Conservation (phyloP, 176 grass and related monocot species). For the Carex scoparia region DNA sequence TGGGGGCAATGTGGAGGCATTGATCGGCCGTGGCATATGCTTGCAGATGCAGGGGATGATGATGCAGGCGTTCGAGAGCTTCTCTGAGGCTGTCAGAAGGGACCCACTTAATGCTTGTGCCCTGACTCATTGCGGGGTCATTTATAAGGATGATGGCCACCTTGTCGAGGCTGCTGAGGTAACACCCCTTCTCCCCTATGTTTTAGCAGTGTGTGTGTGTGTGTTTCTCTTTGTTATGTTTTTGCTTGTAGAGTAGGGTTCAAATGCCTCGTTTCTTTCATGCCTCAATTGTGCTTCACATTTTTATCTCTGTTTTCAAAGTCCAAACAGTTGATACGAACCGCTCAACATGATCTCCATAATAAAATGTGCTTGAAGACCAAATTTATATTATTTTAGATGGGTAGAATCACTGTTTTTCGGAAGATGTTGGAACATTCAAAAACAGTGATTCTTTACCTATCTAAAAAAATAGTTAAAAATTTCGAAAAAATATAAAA, state of each 20-base stretch:
- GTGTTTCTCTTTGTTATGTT: neutral
- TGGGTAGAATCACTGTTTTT: too few species aligned
- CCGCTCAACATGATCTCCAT: too few species aligned
- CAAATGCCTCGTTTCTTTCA: too few species aligned
- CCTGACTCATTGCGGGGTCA: slow-evolving; percentile 88
- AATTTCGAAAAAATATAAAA: too few species aligned
- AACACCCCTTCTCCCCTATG: slow-evolving; percentile 5
- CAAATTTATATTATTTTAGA: too few species aligned
- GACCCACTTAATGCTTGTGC: slow-evolving; percentile 76
- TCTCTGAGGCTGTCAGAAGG: slow-evolving; percentile 52
- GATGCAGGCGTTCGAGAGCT: slow-evolving; percentile 59
- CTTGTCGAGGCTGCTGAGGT: slow-evolving; percentile 91
- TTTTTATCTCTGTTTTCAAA: too few species aligned
- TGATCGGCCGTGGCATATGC: slow-evolving; percentile 91
- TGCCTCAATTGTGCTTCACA: too few species aligned
- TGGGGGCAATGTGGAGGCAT: slow-evolving; percentile 66
- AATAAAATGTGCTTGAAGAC: too few species aligned
- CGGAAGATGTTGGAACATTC: too few species aligned
- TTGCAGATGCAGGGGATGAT: slow-evolving; percentile 65
- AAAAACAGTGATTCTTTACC: too few species aligned
- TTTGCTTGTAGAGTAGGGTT: neutral
- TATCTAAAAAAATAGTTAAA: too few species aligned
- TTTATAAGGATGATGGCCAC: slow-evolving; percentile 96
- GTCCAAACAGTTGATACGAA: too few species aligned
- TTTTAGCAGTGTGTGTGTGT: neutral